phyloP scores from a whole-genome alignment of 1,284 basidiomycete species.

The Cryptococcus sp. region DNA sequence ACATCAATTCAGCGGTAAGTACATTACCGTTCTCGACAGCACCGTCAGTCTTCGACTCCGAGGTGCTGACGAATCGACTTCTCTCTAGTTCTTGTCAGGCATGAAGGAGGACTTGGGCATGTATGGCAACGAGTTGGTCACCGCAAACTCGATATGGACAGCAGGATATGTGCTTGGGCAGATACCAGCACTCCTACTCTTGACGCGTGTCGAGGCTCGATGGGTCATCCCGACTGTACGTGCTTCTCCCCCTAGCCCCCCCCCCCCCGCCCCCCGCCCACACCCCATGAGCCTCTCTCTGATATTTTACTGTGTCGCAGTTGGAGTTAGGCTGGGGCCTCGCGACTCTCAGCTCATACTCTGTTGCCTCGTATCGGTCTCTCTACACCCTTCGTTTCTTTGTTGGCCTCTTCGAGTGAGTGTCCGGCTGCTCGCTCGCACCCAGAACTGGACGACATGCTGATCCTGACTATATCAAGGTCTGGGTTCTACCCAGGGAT shows the following conservation, averaged over 20 bases:
- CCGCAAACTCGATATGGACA: slow-evolving; percentile 35
- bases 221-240: slow-evolving; percentile 31
- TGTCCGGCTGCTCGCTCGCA: slow-evolving; percentile 16
- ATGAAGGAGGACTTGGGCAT: slow-evolving; percentile 63
- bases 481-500: slow-evolving; percentile 42
- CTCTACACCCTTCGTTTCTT: slow-evolving; percentile 36
- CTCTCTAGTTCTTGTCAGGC: slow-evolving; percentile 48
- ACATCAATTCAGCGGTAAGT: slow-evolving; percentile 35
- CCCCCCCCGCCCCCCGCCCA: too few relatives aligned
- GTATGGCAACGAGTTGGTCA: slow-evolving; percentile 39
- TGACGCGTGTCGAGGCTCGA: slow-evolving; percentile 40
- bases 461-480: slow-evolving; percentile 12
- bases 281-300: not conserved
- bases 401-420: slow-evolving; percentile 34
- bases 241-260: not conserved
- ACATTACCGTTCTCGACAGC: not conserved
- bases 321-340: slow-evolving; percentile 43
- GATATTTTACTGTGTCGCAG: slow-evolving; percentile 5
- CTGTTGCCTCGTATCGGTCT: slow-evolving; percentile 21
- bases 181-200: slow-evolving; percentile 39
- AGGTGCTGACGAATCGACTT: not conserved
- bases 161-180: slow-evolving; percentile 42
- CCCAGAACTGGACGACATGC: not conserved
- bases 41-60: not conserved
- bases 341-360: slow-evolving; percentile 34